These are phyloP conservation scores for Nitzschia sp. DNA, from an alignment of 108 stramenopile genomes.

Conservation along the genomic window DNA sequence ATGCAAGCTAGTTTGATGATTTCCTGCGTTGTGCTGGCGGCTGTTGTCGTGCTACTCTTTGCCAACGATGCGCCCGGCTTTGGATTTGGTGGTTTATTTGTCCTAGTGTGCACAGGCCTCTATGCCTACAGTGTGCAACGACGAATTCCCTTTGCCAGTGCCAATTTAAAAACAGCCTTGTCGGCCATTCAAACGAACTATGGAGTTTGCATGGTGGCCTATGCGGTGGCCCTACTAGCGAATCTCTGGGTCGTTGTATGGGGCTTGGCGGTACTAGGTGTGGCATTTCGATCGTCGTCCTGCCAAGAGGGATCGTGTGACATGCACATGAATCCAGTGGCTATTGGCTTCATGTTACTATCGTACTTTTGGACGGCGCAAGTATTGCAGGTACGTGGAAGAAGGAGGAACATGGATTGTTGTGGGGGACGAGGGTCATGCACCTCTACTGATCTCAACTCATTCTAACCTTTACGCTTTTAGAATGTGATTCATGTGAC, in stretches of 20 bases:
- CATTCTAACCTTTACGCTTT: neutral
- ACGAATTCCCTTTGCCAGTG: conserved; percentile 75
- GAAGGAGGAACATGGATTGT: neutral
- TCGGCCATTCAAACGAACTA: conserved; percentile 40
- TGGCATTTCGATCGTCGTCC: conserved; percentile 6
- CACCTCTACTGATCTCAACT: neutral
- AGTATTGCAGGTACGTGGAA: conserved; percentile 40
- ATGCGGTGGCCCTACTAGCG: conserved; percentile 26
- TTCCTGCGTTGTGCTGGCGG: neutral
- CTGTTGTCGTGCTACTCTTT: conserved; percentile 15
- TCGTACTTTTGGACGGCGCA: conserved; percentile 81
- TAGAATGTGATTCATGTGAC: conserved; percentile 79
- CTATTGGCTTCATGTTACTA: conserved; percentile 38
- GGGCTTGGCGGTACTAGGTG: conserved; percentile 30
- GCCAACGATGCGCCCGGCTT: neutral
- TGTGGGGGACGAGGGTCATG: neutral
- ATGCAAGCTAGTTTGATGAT: conserved; percentile 42
- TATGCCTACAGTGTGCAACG: conserved; percentile 43
- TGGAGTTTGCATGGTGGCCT: conserved; percentile 51
- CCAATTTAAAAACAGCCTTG: conserved; percentile 59
- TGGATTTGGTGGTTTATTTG: conserved; percentile 16
- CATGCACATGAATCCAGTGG: conserved; percentile 8
- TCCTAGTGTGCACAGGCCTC: conserved; percentile 11
- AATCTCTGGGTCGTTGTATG: conserved; percentile 42
- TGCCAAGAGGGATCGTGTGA: neutral